Conservation (phyloP, 2,329 filamentous ascomycete genomes). For the Colletotrichum graminicola region DNA sequence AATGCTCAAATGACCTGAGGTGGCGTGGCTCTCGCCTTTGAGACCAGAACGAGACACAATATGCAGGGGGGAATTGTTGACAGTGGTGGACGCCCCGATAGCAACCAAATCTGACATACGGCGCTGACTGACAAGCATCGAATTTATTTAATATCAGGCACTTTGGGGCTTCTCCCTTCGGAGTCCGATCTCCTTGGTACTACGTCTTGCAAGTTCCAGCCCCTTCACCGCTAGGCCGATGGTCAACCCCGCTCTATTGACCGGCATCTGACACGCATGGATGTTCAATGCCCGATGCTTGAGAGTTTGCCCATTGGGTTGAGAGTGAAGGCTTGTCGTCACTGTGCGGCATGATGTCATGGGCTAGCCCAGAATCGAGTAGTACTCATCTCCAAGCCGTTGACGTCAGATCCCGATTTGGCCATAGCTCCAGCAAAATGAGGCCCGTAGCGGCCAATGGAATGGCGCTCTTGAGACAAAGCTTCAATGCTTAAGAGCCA, state of each 20-base stretch:
- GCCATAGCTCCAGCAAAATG: slow-evolving; percentile 11
- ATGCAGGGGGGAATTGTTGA: slow-evolving; percentile 9
- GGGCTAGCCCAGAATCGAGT: slow-evolving; percentile 6
- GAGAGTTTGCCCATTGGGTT: slow-evolving; percentile 29
- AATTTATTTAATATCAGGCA: slow-evolving; percentile 9
- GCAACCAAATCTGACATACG: background rate
- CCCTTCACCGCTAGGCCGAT: slow-evolving; percentile 28
- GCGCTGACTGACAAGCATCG: background rate
- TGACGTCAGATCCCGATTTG: slow-evolving; percentile 35
- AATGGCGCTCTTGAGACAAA: background rate
- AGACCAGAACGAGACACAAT: background rate
- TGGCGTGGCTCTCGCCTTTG: slow-evolving; percentile 10
- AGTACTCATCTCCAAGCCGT: slow-evolving; percentile 23
- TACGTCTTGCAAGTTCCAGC: background rate
- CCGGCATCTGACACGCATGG: slow-evolving; percentile 22
- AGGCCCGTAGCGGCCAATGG: background rate
- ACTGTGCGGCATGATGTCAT: slow-evolving; percentile 41
- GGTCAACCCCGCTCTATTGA: slow-evolving; percentile 11
- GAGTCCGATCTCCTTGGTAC: too few relatives aligned
- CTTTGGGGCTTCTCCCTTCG: background rate
- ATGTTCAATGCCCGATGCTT: slow-evolving; percentile 6
- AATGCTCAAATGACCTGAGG: slow-evolving; percentile 18
- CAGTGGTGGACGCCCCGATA: background rate
- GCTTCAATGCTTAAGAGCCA: slow-evolving; percentile 15
- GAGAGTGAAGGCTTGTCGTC: slow-evolving; percentile 32